phyloP scores from a whole-genome alignment of 345 rosid species.

The Eucalyptus regnans region DNA sequence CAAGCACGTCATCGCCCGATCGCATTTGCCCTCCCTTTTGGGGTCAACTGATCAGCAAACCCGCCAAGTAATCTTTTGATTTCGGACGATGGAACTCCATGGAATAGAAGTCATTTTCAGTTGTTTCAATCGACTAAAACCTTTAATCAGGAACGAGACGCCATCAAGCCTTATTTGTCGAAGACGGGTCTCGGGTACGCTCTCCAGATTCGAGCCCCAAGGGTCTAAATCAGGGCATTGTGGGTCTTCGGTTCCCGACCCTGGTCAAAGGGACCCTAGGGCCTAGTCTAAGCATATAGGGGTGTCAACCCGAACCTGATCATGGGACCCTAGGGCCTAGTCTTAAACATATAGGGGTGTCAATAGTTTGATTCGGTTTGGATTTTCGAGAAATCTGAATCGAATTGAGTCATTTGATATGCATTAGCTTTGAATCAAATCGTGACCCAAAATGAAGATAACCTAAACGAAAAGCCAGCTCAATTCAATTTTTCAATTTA shows the following conservation, averaged over 20 bases:
- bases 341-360: background rate
- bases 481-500: too few species aligned
- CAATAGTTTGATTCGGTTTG: too few species aligned
- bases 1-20: background rate
- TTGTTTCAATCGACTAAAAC: background rate
- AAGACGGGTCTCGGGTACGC: background rate
- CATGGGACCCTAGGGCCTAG: background rate
- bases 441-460: too few species aligned
- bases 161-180: background rate
- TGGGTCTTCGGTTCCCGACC: background rate
- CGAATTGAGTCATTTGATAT: rapidly evolving
- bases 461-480: too few species aligned
- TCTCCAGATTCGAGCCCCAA: background rate
- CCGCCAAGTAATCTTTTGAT: background rate
- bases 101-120: background rate
- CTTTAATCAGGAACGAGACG: background rate
- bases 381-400: rapidly evolving
- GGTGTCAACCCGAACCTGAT: rapidly evolving
- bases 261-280: background rate
- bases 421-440: too few species aligned
- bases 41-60: background rate
- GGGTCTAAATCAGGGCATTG: background rate
- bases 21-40: background rate
- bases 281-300: background rate
- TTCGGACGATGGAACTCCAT: background rate